These are phyloP conservation scores for Lepiota venenata DNA, from an alignment of 768 basidiomycete species.

Conservation along the genomic window DNA sequence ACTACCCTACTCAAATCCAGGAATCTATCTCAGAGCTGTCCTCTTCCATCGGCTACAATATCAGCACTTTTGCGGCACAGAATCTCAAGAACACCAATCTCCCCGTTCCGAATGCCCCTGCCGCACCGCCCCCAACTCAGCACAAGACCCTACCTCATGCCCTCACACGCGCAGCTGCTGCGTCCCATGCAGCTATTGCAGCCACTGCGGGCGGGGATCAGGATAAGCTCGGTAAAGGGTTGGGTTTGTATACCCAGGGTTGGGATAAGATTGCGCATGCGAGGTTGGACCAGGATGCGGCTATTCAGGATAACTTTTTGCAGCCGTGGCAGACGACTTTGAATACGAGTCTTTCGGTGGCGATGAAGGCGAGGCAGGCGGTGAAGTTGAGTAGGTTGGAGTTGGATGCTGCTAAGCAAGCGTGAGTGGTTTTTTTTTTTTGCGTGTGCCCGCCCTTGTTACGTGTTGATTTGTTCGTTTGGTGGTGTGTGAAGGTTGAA, in stretches of 20 bases:
- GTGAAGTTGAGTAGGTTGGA: slow-evolving; percentile 80
- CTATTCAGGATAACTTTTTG: slow-evolving; percentile 65
- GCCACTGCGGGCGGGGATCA: slow-evolving; percentile 32
- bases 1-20: slow-evolving; percentile 88
- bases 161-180: slow-evolving; percentile 74
- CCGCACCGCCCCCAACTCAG: slow-evolving; percentile 52
- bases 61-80: slow-evolving; percentile 82
- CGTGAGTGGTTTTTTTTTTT: slow-evolving; percentile 41
- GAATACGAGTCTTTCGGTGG: slow-evolving; percentile 78
- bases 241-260: slow-evolving; percentile 74
- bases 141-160: slow-evolving; percentile 99
- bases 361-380: slow-evolving; percentile 88
- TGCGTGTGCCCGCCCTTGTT: too few species aligned
- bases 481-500: slow-evolving; percentile 74
- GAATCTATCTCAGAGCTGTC: slow-evolving; percentile 76
- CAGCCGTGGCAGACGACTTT: slow-evolving; percentile 88
- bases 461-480: too few species aligned
- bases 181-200: slow-evolving; percentile 49
- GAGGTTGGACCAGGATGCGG: slow-evolving; percentile 74
- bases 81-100: slow-evolving; percentile 89
- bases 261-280: slow-evolving; percentile 83
- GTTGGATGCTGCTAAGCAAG: slow-evolving; percentile 87
- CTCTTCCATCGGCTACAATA: slow-evolving; percentile 64
- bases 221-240: slow-evolving; percentile 73
- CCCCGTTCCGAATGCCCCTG: slow-evolving; percentile 60